phyloP scores from a whole-genome alignment of 305 asterid species.

The Solanum chacoense region DNA sequence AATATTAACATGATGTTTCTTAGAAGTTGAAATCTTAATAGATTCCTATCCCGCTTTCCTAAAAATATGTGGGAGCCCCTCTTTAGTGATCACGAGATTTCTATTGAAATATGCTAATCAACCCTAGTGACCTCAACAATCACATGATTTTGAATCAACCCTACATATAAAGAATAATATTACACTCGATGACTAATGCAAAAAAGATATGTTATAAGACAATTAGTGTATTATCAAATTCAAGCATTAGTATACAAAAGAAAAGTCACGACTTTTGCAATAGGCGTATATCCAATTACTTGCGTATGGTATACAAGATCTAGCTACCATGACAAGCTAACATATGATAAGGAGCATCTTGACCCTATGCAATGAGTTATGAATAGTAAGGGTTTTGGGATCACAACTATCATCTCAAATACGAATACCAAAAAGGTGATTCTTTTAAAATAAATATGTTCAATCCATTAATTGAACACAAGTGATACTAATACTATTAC shows the following conservation, averaged over 20 bases:
- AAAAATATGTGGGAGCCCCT: not conserved
- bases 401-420: not conserved
- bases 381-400: not conserved
- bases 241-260: not conserved
- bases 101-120: not conserved
- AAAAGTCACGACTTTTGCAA: not conserved
- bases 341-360: not conserved
- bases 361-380: not conserved
- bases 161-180: not conserved
- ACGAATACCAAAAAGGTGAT: not conserved
- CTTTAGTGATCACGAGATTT: not conserved
- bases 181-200: not conserved
- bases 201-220: not conserved
- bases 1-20: no score
- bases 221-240: not conserved
- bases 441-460: not conserved
- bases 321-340: not conserved
- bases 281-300: not conserved
- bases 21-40: not conserved
- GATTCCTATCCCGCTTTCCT: not conserved
- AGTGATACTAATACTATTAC: not conserved
- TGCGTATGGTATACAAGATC: not conserved
- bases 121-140: no score
- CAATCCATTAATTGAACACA: not conserved
- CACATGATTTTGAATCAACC: not conserved